Conservation (phyloP, 1,284 basidiomycete species). For the Malassezia obtusa region DNA sequence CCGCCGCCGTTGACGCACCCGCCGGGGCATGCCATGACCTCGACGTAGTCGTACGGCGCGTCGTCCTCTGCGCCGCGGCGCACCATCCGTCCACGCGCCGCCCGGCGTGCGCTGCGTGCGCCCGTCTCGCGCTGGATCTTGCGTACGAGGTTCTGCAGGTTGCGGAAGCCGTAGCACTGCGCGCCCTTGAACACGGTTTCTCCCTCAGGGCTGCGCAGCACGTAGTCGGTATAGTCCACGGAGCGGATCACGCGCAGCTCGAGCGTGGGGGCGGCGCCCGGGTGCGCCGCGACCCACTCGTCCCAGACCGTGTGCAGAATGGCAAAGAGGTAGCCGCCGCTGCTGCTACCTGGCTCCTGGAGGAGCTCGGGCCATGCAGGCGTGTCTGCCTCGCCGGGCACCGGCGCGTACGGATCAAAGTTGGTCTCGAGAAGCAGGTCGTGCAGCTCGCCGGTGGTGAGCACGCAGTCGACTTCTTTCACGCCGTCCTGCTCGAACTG, state of each 20-base stretch:
- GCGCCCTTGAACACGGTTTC: slow-evolving; percentile 74
- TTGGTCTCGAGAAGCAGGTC: slow-evolving; percentile 70
- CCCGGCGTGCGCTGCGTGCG: slow-evolving; percentile 46
- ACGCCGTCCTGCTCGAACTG: slow-evolving; percentile 48
- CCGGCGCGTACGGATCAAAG: slow-evolving; percentile 62
- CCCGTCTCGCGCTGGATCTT: slow-evolving; percentile 58
- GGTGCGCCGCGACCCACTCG: slow-evolving; percentile 20
- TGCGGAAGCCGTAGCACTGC: slow-evolving; percentile 92
- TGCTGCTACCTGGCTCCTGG: slow-evolving; percentile 70
- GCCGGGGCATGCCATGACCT: slow-evolving; percentile 97
- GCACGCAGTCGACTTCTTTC: slow-evolving; percentile 89
- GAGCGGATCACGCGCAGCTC: slow-evolving; percentile 35
- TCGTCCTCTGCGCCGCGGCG: slow-evolving; percentile 5
- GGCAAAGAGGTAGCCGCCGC: slow-evolving; percentile 80
- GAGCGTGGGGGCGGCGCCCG: slow-evolving; percentile 20
- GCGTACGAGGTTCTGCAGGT: slow-evolving; percentile 90
- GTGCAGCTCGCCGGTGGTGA: slow-evolving; percentile 91
- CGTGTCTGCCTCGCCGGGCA: slow-evolving; percentile 51
- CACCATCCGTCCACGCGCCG: slow-evolving; percentile 6
- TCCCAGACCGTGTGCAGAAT: slow-evolving; percentile 32
- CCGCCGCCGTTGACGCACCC: slow-evolving; percentile 97
- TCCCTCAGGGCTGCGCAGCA: slow-evolving; percentile 48
- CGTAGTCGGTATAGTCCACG: slow-evolving; percentile 60
- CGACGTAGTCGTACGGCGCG: slow-evolving; percentile 80
- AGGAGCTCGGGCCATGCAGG: slow-evolving; percentile 61